Conservation (phyloP, 371 early-diverging fungal species). For the Choanephora cucurbitarum region DNA sequence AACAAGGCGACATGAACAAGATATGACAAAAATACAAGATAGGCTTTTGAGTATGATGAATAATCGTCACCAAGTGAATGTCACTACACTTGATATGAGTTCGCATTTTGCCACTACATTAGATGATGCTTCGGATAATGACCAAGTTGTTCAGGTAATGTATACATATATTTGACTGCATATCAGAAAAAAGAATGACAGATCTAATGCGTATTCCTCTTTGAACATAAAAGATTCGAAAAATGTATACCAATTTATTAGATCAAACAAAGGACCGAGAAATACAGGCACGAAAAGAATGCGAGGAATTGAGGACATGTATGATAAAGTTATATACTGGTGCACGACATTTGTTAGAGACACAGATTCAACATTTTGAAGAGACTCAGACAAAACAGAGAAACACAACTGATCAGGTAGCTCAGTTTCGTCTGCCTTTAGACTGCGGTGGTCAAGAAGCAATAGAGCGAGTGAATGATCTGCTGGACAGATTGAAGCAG, state of each 20-base stretch:
- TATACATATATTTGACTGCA: too few species aligned
- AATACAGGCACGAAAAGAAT: constrained; percentile 26
- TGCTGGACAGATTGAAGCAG: constrained; percentile 39
- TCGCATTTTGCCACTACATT: constrained; percentile 22
- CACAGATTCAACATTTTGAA: constrained; percentile 26
- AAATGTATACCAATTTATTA: constrained; percentile 30
- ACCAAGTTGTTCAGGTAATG: constrained; percentile 18
- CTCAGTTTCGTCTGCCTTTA: constrained; percentile 31
- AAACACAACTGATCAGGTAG: constrained; percentile 17
- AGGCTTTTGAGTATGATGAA: constrained; percentile 43
- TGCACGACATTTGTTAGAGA: constrained; percentile 26
- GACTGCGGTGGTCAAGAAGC: constrained; percentile 37
- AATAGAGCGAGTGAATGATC: constrained; percentile 28
- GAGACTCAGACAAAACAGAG: neutral
- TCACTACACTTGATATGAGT: constrained; percentile 29
- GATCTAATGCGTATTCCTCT: too few species aligned
- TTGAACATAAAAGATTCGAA: constrained; percentile 27
- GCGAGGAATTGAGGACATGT: constrained; percentile 24
- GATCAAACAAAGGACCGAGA: constrained; percentile 33
- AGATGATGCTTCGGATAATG: constrained; percentile 13
- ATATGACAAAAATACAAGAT: constrained; percentile 42
- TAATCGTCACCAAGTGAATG: constrained; percentile 27
- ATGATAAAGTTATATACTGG: constrained; percentile 31
- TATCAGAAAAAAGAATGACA: constrained; percentile 5
- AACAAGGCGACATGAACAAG: constrained; percentile 41